Conservation (phyloP, 768 basidiomycete species). For the Cyclocybe cylindracea region DNA sequence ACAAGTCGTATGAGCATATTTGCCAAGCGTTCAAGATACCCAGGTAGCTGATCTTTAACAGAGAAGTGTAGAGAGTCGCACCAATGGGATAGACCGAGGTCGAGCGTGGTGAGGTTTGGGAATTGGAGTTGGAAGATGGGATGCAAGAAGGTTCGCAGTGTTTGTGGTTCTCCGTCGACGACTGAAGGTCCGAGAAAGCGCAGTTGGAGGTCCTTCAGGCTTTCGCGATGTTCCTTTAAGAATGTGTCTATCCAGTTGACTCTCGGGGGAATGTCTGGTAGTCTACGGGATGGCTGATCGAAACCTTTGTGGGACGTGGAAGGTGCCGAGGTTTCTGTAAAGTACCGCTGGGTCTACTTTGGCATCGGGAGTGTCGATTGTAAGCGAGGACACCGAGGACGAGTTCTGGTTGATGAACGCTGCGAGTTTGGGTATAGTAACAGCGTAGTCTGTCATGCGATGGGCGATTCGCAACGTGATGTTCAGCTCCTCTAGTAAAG, state of each 20-base stretch:
- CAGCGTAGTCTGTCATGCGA: not conserved
- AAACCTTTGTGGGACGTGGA: not conserved
- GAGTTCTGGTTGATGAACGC: conserved; percentile 9
- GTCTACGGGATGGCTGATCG: not conserved
- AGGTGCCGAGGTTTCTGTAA: conserved; percentile 1
- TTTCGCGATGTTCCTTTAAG: not conserved
- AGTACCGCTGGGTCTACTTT: conserved; percentile 1
- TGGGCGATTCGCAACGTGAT: not conserved
- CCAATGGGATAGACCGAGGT: conserved; percentile 7
- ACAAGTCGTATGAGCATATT: not conserved
- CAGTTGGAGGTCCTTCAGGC: not conserved
- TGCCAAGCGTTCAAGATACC: not conserved
- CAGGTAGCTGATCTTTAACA: not conserved
- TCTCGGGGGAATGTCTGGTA: not conserved
- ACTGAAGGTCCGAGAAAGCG: not conserved
- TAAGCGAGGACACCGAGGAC: not conserved
- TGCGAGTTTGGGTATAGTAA: not conserved
- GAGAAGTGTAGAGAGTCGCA: not conserved
- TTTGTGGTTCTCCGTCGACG: no score
- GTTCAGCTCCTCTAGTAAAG: conserved; percentile 5
- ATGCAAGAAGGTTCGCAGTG: not conserved
- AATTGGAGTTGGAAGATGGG: conserved; percentile 6
- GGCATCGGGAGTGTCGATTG: conserved; percentile 3
- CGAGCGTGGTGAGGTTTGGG: conserved; percentile 1
- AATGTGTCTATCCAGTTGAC: conserved; percentile 3